Percentiles rank a stretch among this genome's conserved stretches.
Evolutionary conservation across 371 early-diverging fungal genomes (phyloP).

Genomic region (Basidiobolus heterosporus): DNA sequence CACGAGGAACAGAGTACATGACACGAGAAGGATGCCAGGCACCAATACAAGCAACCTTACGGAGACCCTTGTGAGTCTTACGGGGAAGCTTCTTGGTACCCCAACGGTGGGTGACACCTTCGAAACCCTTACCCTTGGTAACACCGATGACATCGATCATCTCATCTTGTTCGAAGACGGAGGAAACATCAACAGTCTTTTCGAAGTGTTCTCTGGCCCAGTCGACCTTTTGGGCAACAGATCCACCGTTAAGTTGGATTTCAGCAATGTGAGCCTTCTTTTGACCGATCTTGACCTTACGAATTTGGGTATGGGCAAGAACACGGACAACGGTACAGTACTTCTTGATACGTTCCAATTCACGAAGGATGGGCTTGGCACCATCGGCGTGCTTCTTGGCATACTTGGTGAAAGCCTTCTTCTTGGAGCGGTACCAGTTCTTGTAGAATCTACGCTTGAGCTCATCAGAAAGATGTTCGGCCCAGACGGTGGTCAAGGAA

Average conservation of each 20-base stretch:
- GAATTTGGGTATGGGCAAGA: slow-evolving; percentile 95
- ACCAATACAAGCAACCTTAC: slow-evolving; percentile 99
- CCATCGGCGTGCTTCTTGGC: slow-evolving; percentile 88
- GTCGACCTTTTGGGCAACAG: slow-evolving; percentile 93
- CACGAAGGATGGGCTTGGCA: slow-evolving; percentile 76
- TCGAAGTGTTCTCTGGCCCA: slow-evolving; percentile 95
- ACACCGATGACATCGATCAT: slow-evolving; percentile 98
- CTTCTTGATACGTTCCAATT: slow-evolving; percentile 96
- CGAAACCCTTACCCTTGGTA: slow-evolving; percentile 99
- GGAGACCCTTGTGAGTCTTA: slow-evolving; percentile 99
- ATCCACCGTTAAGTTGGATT: slow-evolving; percentile 99
- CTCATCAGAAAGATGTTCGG: slow-evolving; percentile 96
- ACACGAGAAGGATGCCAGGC: slow-evolving; percentile 99
- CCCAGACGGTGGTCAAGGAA: slow-evolving; percentile 96
- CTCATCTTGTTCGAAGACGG: slow-evolving; percentile 95
- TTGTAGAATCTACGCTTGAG: slow-evolving; percentile 98
- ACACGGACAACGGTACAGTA: slow-evolving; percentile 97
- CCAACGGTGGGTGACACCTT: slow-evolving; percentile 99
- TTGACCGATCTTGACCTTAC: slow-evolving; percentile 85
- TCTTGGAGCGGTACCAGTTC: slow-evolving; percentile 98
- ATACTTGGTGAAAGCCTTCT: slow-evolving; percentile 98
- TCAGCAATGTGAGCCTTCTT: slow-evolving; percentile 99
- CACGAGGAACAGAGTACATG: slow-evolving; percentile 98
- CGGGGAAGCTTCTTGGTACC: slow-evolving; percentile 99
- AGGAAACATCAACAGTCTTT: slow-evolving; percentile 79